Base-by-base conservation (phyloP, 352 stramenopile genomes). In the Phytopythium aichiense region DNA sequence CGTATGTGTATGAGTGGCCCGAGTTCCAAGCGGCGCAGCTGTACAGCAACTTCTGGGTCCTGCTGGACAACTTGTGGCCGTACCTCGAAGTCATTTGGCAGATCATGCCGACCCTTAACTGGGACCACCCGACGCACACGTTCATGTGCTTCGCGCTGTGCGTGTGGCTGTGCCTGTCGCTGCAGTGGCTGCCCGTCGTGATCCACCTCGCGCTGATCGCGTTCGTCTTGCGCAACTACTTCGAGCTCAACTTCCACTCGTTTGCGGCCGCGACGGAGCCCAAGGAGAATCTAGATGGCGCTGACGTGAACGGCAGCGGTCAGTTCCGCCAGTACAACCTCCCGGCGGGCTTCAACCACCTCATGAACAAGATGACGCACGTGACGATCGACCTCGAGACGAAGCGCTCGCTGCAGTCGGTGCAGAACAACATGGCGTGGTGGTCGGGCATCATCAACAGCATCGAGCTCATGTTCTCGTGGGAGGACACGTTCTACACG, bases 361-460 rank as follows among this genome's bases (percentile, higher is more conserved):
- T 94, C 50, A 94, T 92, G 81, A 92, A 94, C 77, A 94, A 94
- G 66, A 94, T 94, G 85, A 92, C 85, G 4, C 83, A 92, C 59
- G 83, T 94, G 30, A 94, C 81, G 25, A 89, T 92, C 33, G 83
- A 94, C 57, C 68, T 86, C 31, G 85, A 94, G 61, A 94, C 85
- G 28, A 90, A 91, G 66, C 77, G 78, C 38, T 91, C 85, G 60
- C 66, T 94, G 56, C 85, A 94, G 71, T 90, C 81, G 0, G 81
- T 94, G 57, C 85, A 94, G 65, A 94, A 94, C 71, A 92, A 92
- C 69, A 94, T 94, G 85, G 78, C 85, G 55, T 94, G 85, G 85
- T 92, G 83, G 84, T 92, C 83, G 40, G 80, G 76, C 56, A 81
- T 92, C 58, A 89, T 94, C 61, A 87, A 87, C 68, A 87, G 66